phyloP scores from a whole-genome alignment of 2,329 filamentous ascomycete species.

The Metarhizium album region DNA sequence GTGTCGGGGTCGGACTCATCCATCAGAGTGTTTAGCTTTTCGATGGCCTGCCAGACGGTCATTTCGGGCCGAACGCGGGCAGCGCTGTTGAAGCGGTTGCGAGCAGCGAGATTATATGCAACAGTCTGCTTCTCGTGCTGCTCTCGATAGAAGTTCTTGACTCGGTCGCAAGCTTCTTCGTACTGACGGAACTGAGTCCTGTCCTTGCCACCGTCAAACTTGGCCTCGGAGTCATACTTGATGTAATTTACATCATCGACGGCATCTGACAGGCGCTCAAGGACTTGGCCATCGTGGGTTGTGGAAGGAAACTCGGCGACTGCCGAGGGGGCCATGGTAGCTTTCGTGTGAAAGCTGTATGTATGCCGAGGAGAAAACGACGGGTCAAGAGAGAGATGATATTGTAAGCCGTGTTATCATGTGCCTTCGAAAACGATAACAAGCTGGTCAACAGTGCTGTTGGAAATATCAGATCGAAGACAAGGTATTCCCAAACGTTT shows the following conservation, averaged over 20 bases:
- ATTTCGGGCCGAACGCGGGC: slow-evolving; percentile 56
- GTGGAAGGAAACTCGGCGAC: slow-evolving; percentile 10
- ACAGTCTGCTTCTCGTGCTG: slow-evolving; percentile 64
- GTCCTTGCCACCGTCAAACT: slow-evolving; percentile 67
- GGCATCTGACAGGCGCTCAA: slow-evolving; percentile 39
- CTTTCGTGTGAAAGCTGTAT: background rate
- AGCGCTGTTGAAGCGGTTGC: slow-evolving; percentile 46
- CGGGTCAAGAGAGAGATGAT: background rate
- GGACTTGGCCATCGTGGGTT: slow-evolving; percentile 16
- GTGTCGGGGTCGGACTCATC: slow-evolving; percentile 91
- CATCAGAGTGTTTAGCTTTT: slow-evolving; percentile 83
- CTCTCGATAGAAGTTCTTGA: slow-evolving; percentile 77
- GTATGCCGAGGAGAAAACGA: background rate
- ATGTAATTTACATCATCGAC: slow-evolving; percentile 43
- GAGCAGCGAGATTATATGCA: slow-evolving; percentile 74
- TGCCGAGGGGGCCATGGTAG: slow-evolving; percentile 18
- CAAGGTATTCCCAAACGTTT: background rate
- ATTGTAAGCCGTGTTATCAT: background rate
- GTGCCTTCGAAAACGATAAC: background rate
- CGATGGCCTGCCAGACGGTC: slow-evolving; percentile 85
- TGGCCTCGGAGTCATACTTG: slow-evolving; percentile 41
- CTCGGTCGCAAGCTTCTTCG: slow-evolving; percentile 69
- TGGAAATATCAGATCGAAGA: background rate
- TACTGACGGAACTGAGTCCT: slow-evolving; percentile 76
- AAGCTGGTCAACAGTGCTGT: background rate